These are phyloP conservation scores for Malus domestica DNA, from an alignment of 306 rosid genomes.

Conservation along the genomic window DNA sequence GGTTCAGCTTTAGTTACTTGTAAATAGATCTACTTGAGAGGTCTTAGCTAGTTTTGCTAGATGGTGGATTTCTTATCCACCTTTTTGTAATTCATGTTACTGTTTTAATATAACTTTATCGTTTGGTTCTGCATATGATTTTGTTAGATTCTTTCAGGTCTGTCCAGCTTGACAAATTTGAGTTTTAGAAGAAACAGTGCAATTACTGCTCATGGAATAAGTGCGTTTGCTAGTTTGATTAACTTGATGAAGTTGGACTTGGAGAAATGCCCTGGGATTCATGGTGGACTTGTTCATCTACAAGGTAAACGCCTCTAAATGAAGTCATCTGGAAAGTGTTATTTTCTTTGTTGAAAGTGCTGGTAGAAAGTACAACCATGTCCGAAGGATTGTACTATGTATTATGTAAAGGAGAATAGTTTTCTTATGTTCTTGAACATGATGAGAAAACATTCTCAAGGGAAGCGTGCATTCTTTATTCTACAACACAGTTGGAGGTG, in stretches of 20 bases:
- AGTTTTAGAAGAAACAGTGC: constrained; percentile 79
- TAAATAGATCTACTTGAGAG: no score
- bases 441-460: background rate
- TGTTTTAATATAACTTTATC: no score
- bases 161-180: constrained; percentile 68
- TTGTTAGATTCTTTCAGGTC: constrained; percentile 46
- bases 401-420: background rate
- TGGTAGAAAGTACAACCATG: background rate
- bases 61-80: no score
- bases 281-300: constrained; percentile 78
- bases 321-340: background rate
- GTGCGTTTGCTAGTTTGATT: constrained; percentile 47
- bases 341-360: background rate
- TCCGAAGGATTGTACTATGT: background rate
- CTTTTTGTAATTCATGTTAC: no score
- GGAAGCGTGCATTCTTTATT: background rate
- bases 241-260: constrained; percentile 82
- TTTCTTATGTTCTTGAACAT: background rate
- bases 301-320: constrained; percentile 45
- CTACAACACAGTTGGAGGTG: background rate
- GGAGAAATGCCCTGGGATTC: constrained; percentile 89
- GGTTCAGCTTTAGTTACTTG: no score
- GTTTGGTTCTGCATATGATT: constrained; percentile 7
- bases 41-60: no score
- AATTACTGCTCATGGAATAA: constrained; percentile 84